Conservation (phyloP, 2,329 filamentous ascomycete species). For the Aureobasidium melanogenum region DNA sequence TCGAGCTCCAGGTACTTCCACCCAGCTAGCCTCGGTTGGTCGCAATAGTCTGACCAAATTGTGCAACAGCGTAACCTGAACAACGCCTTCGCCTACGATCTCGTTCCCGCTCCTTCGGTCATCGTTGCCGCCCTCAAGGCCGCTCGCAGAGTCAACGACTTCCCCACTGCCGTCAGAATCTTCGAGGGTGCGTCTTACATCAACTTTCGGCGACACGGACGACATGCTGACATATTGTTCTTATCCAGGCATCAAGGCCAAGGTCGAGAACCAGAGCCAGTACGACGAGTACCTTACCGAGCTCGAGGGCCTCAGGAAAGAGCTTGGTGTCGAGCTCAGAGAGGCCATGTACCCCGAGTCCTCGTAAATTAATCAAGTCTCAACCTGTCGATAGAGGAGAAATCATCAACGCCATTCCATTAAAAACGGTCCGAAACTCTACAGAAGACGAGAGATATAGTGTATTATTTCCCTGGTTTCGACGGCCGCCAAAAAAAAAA, state of each 20-base stretch:
- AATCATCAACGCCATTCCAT: slow-evolving; percentile 8
- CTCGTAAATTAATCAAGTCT: slow-evolving; percentile 16
- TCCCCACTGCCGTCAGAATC: slow-evolving; percentile 92
- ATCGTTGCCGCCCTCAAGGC: slow-evolving; percentile 86
- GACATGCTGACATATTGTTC: background rate
- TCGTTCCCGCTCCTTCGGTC: slow-evolving; percentile 89
- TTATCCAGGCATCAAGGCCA: slow-evolving; percentile 80
- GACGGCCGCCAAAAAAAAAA: background rate
- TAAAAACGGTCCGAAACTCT: background rate
- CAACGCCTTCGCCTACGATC: slow-evolving; percentile 99
- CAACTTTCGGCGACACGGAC: background rate
- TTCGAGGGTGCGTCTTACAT: slow-evolving; percentile 71
- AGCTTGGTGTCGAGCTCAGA: slow-evolving; percentile 84
- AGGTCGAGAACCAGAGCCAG: slow-evolving; percentile 97
- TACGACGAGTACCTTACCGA: slow-evolving; percentile 94
- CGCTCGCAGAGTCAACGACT: slow-evolving; percentile 95
- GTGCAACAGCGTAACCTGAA: slow-evolving; percentile 76
- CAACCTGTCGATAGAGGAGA: slow-evolving; percentile 3
- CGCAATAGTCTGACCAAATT: background rate
- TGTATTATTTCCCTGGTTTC: background rate
- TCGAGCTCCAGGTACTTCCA: slow-evolving; percentile 84
- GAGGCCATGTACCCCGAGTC: slow-evolving; percentile 76
- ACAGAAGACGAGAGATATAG: background rate
- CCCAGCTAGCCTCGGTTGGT: background rate
- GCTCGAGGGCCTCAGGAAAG: slow-evolving; percentile 85